These are phyloP conservation scores for Podaxis sp. DNA, from an alignment of 768 basidiomycete species.

Conservation along the genomic window DNA sequence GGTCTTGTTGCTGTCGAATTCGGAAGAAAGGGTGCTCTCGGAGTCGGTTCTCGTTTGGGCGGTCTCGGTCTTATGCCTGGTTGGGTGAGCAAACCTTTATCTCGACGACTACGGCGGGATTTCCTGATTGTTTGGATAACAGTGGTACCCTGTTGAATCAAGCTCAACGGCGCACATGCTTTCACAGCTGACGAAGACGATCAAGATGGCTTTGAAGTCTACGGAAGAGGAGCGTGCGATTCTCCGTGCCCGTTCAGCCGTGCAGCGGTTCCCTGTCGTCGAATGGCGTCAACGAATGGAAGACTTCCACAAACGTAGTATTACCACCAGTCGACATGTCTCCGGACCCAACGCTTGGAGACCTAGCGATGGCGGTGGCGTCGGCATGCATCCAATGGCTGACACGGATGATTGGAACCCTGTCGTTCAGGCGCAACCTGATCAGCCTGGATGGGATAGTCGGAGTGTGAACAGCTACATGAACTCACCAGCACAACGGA, in stretches of 20 bases:
- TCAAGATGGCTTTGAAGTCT: conserved; percentile 92
- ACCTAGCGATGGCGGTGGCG: conserved; percentile 62
- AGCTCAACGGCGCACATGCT: conserved; percentile 92
- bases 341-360: conserved; percentile 81
- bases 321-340: conserved; percentile 62
- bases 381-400: conserved; percentile 46
- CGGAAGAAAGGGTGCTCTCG: conserved; percentile 93
- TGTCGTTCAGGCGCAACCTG: conserved; percentile 58
- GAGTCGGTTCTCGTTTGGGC: conserved; percentile 91
- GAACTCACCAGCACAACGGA: conserved; percentile 67
- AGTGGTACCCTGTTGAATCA: conserved; percentile 99
- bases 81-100: conserved; percentile 63
- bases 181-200: conserved; percentile 91
- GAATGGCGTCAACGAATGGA: conserved; percentile 97
- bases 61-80: conserved; percentile 97
- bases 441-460: conserved; percentile 76
- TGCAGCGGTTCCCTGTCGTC: conserved; percentile 96
- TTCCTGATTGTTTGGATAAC: conserved; percentile 9
- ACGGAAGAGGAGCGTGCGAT: conserved; percentile 89
- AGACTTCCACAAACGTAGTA: conserved; percentile 90
- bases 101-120: neutral
- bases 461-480: conserved; percentile 42
- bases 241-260: conserved; percentile 88
- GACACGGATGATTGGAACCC: conserved; percentile 85
- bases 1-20: conserved; percentile 96